A percentile compares a stretch with the other conserved stretches of the same genome.
Conservation (phyloP, 805 yeast genomes). For the Isabelozyma gotoi region DNA sequence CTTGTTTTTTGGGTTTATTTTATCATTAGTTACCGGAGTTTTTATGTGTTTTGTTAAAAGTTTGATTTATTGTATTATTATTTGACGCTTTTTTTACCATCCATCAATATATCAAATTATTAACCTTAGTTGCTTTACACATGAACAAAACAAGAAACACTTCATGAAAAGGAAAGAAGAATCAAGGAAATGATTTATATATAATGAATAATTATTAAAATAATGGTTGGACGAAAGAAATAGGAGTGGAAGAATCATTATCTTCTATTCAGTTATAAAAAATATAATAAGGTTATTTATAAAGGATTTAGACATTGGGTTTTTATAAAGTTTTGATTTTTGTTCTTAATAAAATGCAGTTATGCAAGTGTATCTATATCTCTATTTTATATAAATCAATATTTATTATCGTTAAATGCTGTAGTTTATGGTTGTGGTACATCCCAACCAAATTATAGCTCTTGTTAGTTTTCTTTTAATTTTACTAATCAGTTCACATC, state of each 20-base stretch:
- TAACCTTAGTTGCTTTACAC: background rate
- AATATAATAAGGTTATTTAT: slow-evolving; percentile 4
- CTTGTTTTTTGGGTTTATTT: slow-evolving; percentile 5
- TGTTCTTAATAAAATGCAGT: slow-evolving; percentile 23
- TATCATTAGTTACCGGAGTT: slow-evolving; percentile 1
- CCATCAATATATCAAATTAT: background rate
- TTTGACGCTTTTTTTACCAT: slow-evolving; percentile 14
- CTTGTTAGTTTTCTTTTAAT: too few species aligned
- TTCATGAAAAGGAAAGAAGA: slow-evolving; percentile 8
- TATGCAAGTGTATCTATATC: slow-evolving; percentile 21
- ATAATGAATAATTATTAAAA: background rate
- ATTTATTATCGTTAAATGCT: too few species aligned
- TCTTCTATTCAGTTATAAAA: background rate
- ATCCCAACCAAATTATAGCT: too few species aligned
- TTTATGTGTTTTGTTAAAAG: background rate
- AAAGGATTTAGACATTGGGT: slow-evolving; percentile 45
- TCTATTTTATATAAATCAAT: slow-evolving; percentile 4
- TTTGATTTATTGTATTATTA: slow-evolving; percentile 3
- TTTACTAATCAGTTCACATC: too few species aligned
- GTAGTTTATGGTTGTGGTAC: too few species aligned
- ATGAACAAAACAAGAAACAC: background rate
- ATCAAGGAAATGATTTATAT: background rate
- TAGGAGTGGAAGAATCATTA: background rate
- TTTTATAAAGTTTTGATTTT: slow-evolving; percentile 23
- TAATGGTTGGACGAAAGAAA: background rate